Evolutionary conservation across 2,329 filamentous ascomycete genomes (phyloP), one percentile per base, ranked within the genome.

Genomic region (Eurotiales sp.): DNA sequence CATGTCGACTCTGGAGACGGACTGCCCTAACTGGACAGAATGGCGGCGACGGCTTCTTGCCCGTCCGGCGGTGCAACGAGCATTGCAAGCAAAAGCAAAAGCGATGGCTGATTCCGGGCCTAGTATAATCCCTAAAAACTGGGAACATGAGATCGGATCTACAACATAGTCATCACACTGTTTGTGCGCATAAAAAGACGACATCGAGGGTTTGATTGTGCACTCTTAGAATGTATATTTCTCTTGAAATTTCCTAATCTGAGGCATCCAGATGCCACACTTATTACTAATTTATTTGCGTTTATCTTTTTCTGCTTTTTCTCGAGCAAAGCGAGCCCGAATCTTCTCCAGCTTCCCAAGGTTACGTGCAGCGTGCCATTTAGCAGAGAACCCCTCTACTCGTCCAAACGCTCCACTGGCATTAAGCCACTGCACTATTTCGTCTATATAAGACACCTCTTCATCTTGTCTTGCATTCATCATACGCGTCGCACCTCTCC

Each of bases 271-370:
- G 29, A 29, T 6, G 11, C 25, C 25, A 29, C 6, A 6, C n/a
- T n/a, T n/a, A n/a, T n/a, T n/a, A n/a, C n/a, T n/a, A n/a, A n/a
- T n/a, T n/a, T n/a, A n/a, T n/a, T n/a, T n/a, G n/a, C n/a, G n/a
- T n/a, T 23, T 25, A 23, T 40, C 34, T 36, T 29, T 6, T 27
- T 50, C 47, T 11, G 29, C 25, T 36, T 36, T 30, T 10, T 50
- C 47, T 30, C 47, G 39, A 21, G 47, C 47, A 44, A 50, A 50
- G 14, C 47, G 37, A 22, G 47, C 47, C n/a, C 47, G 25, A 25
- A 50, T 50, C 39, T 50, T 50, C 39, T 50, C 21, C 23, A 50
- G 30, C 22, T 50, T 50, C 3, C 40, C 47, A 44, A 8, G 15
- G 29, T 27, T 29, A 19, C 47, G 29, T 25, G 47, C 47, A n/a